phyloP scores from a whole-genome alignment of 768 basidiomycete species.

The Termitomyces sp. region DNA sequence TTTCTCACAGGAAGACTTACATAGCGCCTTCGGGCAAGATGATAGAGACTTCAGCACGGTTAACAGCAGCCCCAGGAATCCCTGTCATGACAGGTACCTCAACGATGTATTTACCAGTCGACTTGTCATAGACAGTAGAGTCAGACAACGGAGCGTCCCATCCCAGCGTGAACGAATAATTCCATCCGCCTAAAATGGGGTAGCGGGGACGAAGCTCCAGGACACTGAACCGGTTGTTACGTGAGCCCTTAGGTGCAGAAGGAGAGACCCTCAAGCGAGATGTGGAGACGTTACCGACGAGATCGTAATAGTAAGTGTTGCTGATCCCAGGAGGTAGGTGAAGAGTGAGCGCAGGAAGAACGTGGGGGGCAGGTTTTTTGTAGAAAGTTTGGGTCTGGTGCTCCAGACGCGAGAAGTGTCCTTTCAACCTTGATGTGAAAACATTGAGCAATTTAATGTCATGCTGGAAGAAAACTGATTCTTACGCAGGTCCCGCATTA shows the following conservation, averaged over 20 bases:
- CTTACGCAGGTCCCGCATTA: slow-evolving; percentile 90
- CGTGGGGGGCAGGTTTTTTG: slow-evolving; percentile 62
- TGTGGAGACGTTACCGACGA: slow-evolving; percentile 95
- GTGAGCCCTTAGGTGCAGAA: slow-evolving; percentile 55
- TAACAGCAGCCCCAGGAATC: slow-evolving; percentile 75
- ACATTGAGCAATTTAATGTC: neutral
- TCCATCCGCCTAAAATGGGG: slow-evolving; percentile 96
- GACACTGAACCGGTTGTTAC: slow-evolving; percentile 53
- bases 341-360: slow-evolving; percentile 70
- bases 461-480: slow-evolving; percentile 13
- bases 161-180: slow-evolving; percentile 91
- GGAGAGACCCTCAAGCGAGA: slow-evolving; percentile 76
- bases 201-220: slow-evolving; percentile 89
- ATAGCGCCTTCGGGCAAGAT: slow-evolving; percentile 93
- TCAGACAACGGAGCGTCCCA: slow-evolving; percentile 88
- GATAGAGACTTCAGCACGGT: slow-evolving; percentile 75
- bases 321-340: slow-evolving; percentile 81
- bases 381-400: slow-evolving; percentile 78
- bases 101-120: slow-evolving; percentile 64
- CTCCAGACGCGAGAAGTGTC: slow-evolving; percentile 90
- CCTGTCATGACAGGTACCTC: slow-evolving; percentile 85
- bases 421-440: slow-evolving; percentile 67
- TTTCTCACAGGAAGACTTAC: slow-evolving; percentile 47
- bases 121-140: slow-evolving; percentile 61
- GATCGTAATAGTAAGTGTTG: slow-evolving; percentile 86